These are phyloP conservation scores for Garcileccinum viscosum DNA, from an alignment of 1,284 basidiomycete species.

Conservation along the genomic window DNA sequence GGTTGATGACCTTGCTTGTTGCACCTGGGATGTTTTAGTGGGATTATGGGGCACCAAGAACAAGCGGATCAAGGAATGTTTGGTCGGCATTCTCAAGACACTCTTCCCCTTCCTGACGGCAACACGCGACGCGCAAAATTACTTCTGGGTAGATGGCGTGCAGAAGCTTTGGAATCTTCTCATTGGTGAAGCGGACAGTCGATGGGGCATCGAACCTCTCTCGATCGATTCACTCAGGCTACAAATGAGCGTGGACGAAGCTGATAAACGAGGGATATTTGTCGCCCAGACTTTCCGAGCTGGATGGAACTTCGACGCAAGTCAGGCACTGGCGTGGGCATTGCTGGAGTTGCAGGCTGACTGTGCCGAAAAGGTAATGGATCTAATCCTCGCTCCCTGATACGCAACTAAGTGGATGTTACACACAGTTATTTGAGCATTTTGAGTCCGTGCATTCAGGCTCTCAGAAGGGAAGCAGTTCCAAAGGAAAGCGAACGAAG, in stretches of 20 bases:
- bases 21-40: slow-evolving; percentile 70
- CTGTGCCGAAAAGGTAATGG: slow-evolving; percentile 68
- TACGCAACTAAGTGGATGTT: slow-evolving; percentile 24
- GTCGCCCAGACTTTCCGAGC: slow-evolving; percentile 68
- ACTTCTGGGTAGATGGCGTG: slow-evolving; percentile 49
- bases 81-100: slow-evolving; percentile 71
- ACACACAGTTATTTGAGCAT: slow-evolving; percentile 61
- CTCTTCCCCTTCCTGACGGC: slow-evolving; percentile 75
- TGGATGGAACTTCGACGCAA: slow-evolving; percentile 73
- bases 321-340: slow-evolving; percentile 81
- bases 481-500: slow-evolving; percentile 55
- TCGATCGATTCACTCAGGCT: slow-evolving; percentile 71
- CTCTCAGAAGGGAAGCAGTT: slow-evolving; percentile 27
- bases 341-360: slow-evolving; percentile 86
- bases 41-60: slow-evolving; percentile 80
- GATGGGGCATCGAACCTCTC: slow-evolving; percentile 67
- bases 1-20: slow-evolving; percentile 63
- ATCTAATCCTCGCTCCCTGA: slow-evolving; percentile 5
- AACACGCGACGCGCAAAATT: slow-evolving; percentile 23
- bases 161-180: slow-evolving; percentile 60
- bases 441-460: slow-evolving; percentile 62
- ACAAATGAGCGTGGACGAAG: slow-evolving; percentile 38
- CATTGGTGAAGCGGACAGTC: slow-evolving; percentile 65
- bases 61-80: slow-evolving; percentile 66
- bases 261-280: slow-evolving; percentile 52